phyloP scores from a whole-genome alignment of 345 rosid species.

The Brassica napus region Da-Ae NC_063436.1:33335501-33336000 shows the following conservation, averaged over 20 bases:
- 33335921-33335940: too few relatives aligned
- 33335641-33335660: not conserved
- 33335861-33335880: not conserved
- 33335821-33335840: slow-evolving; percentile 23
- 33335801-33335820: slow-evolving; percentile 21
- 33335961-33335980: slow-evolving; percentile 1
- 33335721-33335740: slow-evolving; percentile 9
- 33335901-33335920: slow-evolving; percentile 6
- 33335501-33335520: not conserved
- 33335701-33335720: slow-evolving; percentile 12
- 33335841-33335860: slow-evolving; percentile 6
- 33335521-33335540: slow-evolving; percentile 22
- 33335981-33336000: slow-evolving; percentile 12
- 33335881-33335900: slow-evolving; percentile 12
- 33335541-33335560: not conserved
- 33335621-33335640: slow-evolving; percentile 21
- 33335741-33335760: not conserved
- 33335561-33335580: slow-evolving; percentile 26
- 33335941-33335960: not conserved
- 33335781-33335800: slow-evolving; percentile 18
- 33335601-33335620: slow-evolving; percentile 22
- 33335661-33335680: not conserved
- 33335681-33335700: not conserved
- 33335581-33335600: slow-evolving; percentile 12
- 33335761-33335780: not conserved